A percentile compares a stretch with the other conserved stretches of the same genome.
These are phyloP conservation scores for Exserohilum rostratum DNA, from an alignment of 2,329 filamentous ascomycete species.

Conservation along the genomic window DNA sequence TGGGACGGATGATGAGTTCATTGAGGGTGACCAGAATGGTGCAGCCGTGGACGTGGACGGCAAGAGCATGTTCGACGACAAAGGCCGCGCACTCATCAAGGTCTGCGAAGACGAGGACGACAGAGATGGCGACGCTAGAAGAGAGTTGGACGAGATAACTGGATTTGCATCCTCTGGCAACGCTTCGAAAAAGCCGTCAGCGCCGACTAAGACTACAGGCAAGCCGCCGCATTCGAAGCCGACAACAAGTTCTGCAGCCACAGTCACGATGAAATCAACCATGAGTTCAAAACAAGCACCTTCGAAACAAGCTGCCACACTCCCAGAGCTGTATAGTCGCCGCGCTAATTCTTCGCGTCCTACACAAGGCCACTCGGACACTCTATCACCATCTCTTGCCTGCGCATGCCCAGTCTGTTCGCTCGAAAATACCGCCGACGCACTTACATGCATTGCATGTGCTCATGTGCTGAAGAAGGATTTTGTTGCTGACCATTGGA, in stretches of 20 bases:
- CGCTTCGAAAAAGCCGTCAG: neutral
- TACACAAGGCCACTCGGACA: neutral
- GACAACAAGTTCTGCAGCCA: neutral
- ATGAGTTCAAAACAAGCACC: neutral
- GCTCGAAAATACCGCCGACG: conserved; percentile 61
- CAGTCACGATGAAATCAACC: neutral
- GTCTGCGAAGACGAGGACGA: conserved; percentile 74
- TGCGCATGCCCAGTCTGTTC: conserved; percentile 69
- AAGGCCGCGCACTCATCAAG: conserved; percentile 70
- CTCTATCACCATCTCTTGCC: neutral
- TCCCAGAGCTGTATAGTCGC: neutral
- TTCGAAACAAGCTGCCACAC: neutral
- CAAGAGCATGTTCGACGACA: conserved; percentile 66
- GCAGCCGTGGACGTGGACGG: conserved; percentile 71
- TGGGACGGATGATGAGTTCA: conserved; percentile 45
- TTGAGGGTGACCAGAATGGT: conserved; percentile 47
- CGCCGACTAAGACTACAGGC: neutral
- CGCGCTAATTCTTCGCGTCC: neutral
- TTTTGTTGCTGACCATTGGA: conserved; percentile 66
- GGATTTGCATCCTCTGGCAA: conserved; percentile 43
- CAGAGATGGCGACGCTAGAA: conserved; percentile 44
- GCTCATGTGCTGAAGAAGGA: conserved; percentile 68
- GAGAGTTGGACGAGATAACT: conserved; percentile 72
- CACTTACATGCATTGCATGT: conserved; percentile 71
- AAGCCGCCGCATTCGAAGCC: neutral